Evolutionary conservation across 768 basidiomycete genomes (phyloP).

Genomic region (Grammothele lineata): DNA sequence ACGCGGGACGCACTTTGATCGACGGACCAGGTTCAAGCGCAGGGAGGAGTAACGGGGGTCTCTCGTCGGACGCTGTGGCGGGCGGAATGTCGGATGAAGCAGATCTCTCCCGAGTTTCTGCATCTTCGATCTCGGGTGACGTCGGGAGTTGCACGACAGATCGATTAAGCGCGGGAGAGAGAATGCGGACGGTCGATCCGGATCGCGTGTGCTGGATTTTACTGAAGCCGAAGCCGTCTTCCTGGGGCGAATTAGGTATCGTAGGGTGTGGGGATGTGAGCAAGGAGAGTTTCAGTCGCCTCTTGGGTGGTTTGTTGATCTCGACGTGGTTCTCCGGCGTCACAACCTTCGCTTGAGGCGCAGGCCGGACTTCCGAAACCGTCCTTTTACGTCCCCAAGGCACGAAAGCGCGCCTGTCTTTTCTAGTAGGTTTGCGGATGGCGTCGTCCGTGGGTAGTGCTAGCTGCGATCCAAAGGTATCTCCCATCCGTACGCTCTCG

Average conservation of each 20-base stretch:
- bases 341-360: not conserved
- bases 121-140: too few relatives aligned
- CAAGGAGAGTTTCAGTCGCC: conserved; percentile 6
- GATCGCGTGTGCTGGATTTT: not conserved
- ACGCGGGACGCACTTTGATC: not conserved
- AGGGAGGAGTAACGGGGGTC: conserved; percentile 3
- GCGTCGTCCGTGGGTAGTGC: conserved; percentile 23
- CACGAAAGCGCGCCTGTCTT: conserved; percentile 6
- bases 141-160: not conserved
- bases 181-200: conserved; percentile 9
- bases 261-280: conserved; percentile 2
- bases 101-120: too few relatives aligned
- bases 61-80: not conserved
- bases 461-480: conserved; percentile 21
- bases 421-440: conserved; percentile 14
- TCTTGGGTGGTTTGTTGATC: not conserved
- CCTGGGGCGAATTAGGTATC: too few relatives aligned
- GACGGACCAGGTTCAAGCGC: conserved; percentile 9
- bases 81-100: too few relatives aligned
- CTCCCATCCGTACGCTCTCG: conserved; percentile 18
- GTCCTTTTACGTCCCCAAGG: conserved; percentile 8
- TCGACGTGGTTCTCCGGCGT: conserved; percentile 1
- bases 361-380: conserved; percentile 1
- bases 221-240: not conserved
- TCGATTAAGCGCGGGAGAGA: not conserved